phyloP scores from a whole-genome alignment of 371 early-diverging fungal species.

The Zopfochytrium polystomum region DNA sequence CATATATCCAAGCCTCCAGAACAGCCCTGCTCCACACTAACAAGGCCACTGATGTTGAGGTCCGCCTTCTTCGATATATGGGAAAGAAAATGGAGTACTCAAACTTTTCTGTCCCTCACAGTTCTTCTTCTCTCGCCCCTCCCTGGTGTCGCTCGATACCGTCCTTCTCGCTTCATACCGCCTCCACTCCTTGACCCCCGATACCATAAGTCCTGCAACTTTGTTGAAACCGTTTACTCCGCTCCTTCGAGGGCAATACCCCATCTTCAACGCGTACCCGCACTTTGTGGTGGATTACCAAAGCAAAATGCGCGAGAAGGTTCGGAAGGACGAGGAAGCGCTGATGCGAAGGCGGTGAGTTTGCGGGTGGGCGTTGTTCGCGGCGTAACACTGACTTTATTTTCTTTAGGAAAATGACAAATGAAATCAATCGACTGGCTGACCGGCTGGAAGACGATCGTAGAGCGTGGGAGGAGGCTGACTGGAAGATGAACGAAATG shows the following conservation, averaged over 20 bases:
- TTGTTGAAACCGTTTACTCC: slow-evolving; percentile 40
- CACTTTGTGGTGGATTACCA: slow-evolving; percentile 52
- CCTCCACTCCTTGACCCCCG: slow-evolving; percentile 34
- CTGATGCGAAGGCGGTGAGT: slow-evolving; percentile 35
- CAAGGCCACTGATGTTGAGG: slow-evolving; percentile 40
- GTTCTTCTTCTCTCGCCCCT: slow-evolving; percentile 37
- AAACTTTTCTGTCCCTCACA: slow-evolving; percentile 7
- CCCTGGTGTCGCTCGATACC: slow-evolving; percentile 25
- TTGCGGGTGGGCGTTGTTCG: not conserved
- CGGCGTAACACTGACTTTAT: not conserved
- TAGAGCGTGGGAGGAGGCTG: slow-evolving; percentile 43
- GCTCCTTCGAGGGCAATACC: slow-evolving; percentile 40
- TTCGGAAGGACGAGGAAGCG: slow-evolving; percentile 48
- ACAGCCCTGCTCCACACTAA: slow-evolving; percentile 31
- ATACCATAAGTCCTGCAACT: slow-evolving; percentile 19
- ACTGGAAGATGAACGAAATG: slow-evolving; percentile 49
- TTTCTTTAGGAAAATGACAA: slow-evolving; percentile 34
- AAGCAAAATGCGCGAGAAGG: slow-evolving; percentile 42
- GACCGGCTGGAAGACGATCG: slow-evolving; percentile 48
- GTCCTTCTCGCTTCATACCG: slow-evolving; percentile 36
- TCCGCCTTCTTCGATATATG: slow-evolving; percentile 13
- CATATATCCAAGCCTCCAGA: slow-evolving; percentile 39
- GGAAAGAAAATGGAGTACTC: not conserved
- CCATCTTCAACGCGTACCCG: slow-evolving; percentile 50
- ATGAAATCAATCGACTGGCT: slow-evolving; percentile 40